These are phyloP conservation scores for Acacia concinna DNA, from an alignment of 331 rosid species.

Conservation along the genomic window DNA sequence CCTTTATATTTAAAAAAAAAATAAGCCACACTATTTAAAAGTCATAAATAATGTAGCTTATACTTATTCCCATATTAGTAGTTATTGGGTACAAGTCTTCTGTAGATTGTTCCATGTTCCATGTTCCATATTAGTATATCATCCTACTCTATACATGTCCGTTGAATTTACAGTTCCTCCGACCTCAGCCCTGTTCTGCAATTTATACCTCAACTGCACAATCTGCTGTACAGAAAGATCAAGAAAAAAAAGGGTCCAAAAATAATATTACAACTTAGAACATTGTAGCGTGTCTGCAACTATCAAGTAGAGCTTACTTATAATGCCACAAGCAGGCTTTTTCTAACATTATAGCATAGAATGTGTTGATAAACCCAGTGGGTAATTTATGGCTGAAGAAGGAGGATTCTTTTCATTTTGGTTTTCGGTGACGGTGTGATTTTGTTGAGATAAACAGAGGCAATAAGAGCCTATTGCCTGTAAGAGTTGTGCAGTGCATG, in stretches of 20 bases:
- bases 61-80: background rate
- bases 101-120: background rate
- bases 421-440: conserved; percentile 28
- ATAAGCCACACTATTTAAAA: background rate
- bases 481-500: conserved; percentile 17
- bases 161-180: conserved; percentile 50
- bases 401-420: conserved; percentile 38
- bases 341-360: conserved; percentile 28
- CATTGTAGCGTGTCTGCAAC: conserved; percentile 35
- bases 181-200: conserved; percentile 30
- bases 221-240: conserved; percentile 48
- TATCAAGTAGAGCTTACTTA: conserved; percentile 38
- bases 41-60: background rate
- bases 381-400: conserved; percentile 35
- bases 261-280: conserved; percentile 29
- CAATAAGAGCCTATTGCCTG: conserved; percentile 39
- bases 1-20: background rate
- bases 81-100: background rate
- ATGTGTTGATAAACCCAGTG: conserved; percentile 20
- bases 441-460: conserved; percentile 33
- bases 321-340: conserved; percentile 36
- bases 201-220: conserved; percentile 42
- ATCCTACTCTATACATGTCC: conserved; percentile 39
- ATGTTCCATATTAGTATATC: background rate
- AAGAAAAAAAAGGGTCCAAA: conserved; percentile 29